Evolutionary conservation across 2,329 filamentous ascomycete genomes (phyloP).

Genomic region (Nigrospora oryzae): DNA sequence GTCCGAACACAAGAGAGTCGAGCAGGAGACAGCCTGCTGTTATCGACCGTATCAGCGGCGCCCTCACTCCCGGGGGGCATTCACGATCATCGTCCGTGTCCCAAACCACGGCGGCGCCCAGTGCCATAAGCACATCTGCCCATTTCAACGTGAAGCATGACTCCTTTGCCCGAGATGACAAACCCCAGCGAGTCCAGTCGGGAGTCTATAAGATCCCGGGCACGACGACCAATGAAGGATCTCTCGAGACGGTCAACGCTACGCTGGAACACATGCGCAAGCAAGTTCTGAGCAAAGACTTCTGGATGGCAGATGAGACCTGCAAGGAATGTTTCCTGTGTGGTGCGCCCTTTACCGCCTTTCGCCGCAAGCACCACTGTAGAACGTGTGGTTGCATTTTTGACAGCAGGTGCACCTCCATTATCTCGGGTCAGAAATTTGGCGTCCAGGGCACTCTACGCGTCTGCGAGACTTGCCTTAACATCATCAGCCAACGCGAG

Average conservation of each 20-base stretch:
- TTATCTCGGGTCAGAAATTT: conserved; percentile 82
- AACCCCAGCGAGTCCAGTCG: conserved; percentile 34
- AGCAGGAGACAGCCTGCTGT: conserved; percentile 36
- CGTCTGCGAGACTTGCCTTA: conserved; percentile 88
- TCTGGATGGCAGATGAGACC: conserved; percentile 99
- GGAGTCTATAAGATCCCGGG: conserved; percentile 45
- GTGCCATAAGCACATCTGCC: conserved; percentile 47
- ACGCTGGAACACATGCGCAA: conserved; percentile 67
- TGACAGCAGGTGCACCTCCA: conserved; percentile 87
- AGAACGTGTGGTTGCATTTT: conserved; percentile 97
- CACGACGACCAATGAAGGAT: conserved; percentile 47
- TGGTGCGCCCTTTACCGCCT: conserved; percentile 82
- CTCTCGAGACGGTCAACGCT: conserved; percentile 50
- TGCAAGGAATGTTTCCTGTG: conserved; percentile 96
- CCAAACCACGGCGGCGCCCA: conserved; percentile 47
- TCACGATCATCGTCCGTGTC: conserved; percentile 54
- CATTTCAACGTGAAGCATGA: conserved; percentile 50
- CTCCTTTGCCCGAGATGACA: conserved; percentile 40
- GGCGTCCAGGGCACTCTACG: conserved; percentile 76
- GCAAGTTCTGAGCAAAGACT: conserved; percentile 86
- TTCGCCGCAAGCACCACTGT: conserved; percentile 93
- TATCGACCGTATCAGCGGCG: conserved; percentile 45
- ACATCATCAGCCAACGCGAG: conserved; percentile 82
- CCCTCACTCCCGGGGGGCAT: conserved; percentile 31
- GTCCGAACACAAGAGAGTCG: conserved; percentile 22